Evolutionary conservation across 1,139 yeast genomes (phyloP).

Genomic region (Hemisphaericaspora xylanilytica): DNA sequence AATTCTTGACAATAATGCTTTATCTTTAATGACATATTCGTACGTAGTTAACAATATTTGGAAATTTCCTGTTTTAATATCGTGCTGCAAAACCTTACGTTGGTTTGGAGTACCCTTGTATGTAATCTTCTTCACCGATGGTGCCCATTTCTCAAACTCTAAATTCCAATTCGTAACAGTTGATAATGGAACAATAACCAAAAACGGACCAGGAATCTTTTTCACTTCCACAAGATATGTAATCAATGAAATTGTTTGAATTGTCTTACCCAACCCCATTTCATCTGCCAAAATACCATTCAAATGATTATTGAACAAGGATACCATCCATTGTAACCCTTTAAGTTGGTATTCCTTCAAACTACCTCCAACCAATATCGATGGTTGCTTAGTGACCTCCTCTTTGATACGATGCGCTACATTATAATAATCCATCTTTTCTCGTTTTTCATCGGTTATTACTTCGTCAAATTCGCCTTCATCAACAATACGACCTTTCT

Average conservation of each 20-base stretch:
- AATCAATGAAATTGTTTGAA: conserved; percentile 88
- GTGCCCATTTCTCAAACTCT: conserved; percentile 89
- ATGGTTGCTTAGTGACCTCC: conserved; percentile 62
- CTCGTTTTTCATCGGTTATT: conserved; percentile 48
- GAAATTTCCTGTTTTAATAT: conserved; percentile 63
- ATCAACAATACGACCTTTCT: conserved; percentile 17
- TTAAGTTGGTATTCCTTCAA: conserved; percentile 90
- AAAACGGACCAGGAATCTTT: conserved; percentile 64
- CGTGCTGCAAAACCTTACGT: conserved; percentile 63
- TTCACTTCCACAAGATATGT: conserved; percentile 86
- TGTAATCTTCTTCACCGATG: conserved; percentile 61
- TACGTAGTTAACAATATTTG: conserved; percentile 77
- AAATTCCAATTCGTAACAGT: conserved; percentile 83
- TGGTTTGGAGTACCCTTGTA: conserved; percentile 75
- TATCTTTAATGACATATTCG: conserved; percentile 75
- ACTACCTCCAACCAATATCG: conserved; percentile 76
- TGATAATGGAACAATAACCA: conserved; percentile 80
- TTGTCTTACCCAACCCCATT: conserved; percentile 96
- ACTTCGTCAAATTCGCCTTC: conserved; percentile 19
- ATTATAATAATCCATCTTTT: conserved; percentile 70
- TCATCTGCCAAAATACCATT: conserved; percentile 97
- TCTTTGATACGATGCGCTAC: conserved; percentile 77
- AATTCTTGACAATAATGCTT: conserved; percentile 61
- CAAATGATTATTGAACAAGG: conserved; percentile 85
- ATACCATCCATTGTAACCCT: conserved; percentile 98